Base-by-base conservation (phyloP, 106 monocot genomes). In the Dioscorea zingiberensis region DNA sequence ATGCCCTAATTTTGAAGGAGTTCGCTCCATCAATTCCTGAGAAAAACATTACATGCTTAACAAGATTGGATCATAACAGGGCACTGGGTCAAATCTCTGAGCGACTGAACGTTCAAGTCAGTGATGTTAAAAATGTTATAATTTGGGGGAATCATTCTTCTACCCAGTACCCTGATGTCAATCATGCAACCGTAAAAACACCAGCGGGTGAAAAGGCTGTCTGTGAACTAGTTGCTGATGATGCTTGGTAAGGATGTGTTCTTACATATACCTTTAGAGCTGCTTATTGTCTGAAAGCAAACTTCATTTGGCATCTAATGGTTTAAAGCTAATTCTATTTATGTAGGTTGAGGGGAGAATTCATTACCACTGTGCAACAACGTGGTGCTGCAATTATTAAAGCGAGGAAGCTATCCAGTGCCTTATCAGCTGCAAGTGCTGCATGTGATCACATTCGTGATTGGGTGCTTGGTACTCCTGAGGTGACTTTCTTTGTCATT, bases 341-440 rank as follows among this genome's bases (percentile, higher is more conserved):
- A 27, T 38, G 32, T 56, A 93, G 89, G 93, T 68, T 93, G 23
- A 89, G 78, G 15, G 74, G 71, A 2, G 93, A 81, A 47, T 89
- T 93, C 60, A 93, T 88, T 65, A 65, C 72, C 7, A 88, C 78
- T 32, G 88, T 93, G 29, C 93, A 93, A 57, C 88, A 93, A 56
- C 85, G 93, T 76, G 93, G 88, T 72, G 93, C 93, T 59, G 88
- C 85, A 13, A 93, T 93, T 58, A 93, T 93, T 51, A 88, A 88
- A 73, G 93, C 88, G 17, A 65, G 93, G 47, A 88, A 93, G 67
- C 62, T 85, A 8, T 93, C 93, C n/a, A 93, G 93, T 76, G 88
- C 93, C 46, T 61, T 93, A 21, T 93, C 93, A 67, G 93, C 93
- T 63, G 88, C 88, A 27, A 93, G 93, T 69, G 71, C 89, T 73